Conservation (phyloP, 2,329 filamentous ascomycete species). For the Ophiostoma ulmi region DNA sequence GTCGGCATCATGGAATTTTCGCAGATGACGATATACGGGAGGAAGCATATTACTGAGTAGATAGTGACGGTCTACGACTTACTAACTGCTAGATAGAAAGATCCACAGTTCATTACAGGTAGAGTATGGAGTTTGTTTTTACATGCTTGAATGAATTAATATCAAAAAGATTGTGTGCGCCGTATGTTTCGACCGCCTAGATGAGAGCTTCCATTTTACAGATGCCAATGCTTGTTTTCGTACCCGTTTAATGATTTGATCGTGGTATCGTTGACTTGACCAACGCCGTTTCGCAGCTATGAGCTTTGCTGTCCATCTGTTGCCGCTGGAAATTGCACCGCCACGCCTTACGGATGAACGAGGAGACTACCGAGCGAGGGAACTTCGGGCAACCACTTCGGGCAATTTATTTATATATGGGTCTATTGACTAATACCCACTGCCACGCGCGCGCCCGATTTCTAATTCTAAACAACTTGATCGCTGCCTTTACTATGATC, state of each 20-base stretch:
- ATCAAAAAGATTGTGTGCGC: neutral
- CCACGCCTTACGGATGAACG: neutral
- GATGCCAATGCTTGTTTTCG: neutral
- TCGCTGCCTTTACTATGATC: too few relatives aligned
- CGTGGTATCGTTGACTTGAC: too few relatives aligned
- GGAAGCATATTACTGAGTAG: too few relatives aligned
- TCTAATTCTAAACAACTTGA: neutral
- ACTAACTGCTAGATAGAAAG: neutral
- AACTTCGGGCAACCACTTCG: neutral
- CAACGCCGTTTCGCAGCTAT: neutral
- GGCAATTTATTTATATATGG: neutral
- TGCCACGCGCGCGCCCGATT: neutral
- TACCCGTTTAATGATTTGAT: neutral
- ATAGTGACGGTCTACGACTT: neutral
- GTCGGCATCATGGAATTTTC: neutral
- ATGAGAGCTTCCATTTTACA: neutral
- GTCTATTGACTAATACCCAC: neutral
- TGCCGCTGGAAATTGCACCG: constrained; percentile 1
- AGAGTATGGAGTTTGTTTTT: neutral
- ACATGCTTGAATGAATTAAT: neutral
- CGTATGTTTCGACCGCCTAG: neutral
- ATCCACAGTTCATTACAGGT: neutral
- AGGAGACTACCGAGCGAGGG: neutral
- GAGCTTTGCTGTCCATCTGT: neutral
- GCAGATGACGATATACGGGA: neutral